Base-by-base conservation (phyloP, 2,329 filamentous ascomycete species). In the Fusarium lateritium region DNA sequence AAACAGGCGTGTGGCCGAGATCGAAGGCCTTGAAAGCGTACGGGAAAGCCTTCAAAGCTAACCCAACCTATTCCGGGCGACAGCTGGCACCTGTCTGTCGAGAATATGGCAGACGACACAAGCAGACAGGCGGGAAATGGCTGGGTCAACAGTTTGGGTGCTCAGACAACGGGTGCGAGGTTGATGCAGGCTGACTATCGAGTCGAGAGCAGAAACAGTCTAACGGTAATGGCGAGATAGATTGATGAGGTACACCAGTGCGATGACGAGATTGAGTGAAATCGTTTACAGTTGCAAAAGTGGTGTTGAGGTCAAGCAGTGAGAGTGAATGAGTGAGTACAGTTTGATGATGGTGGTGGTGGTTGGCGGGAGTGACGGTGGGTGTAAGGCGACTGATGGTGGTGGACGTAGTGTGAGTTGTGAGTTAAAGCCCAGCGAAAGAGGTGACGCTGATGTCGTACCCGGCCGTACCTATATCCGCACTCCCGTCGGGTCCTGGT, bases 1-100 rank as follows among this genome's bases (percentile, higher is more conserved):
- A 56, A 65, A 60, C 46, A 56, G 57, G 60, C 61, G 59, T 65
- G 65, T 68, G 67, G 67, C 62, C 69, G 46, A 58, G 28, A 66
- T 59, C 64, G 65, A 64, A 40, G 61, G 68, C 69, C 60, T 47
- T 52, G 61, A 67, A 56, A 69, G 45, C 62, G 51, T 38, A 63
- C 59, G 34, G 65, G 56, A 67, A 65, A 60, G 64, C 60, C 56
- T 65, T 43, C 54, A 64, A 67, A 68, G 59, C 65, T 61, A 66
- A 73, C 72, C 73, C 75, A 77, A 76, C 75, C 74, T 73, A 72
- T 73, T 74, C 68, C 65, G 65, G 71, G 64, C 65, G 68, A 62
- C 59, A 67, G 69, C 71, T 72, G 61, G 67, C 45, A 62, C 67
- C 65, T 59, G 62, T 70, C 64, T 67, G 62, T 72, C 58, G 62